Percentiles rank a stretch among this genome's conserved stretches.
These are phyloP conservation scores for Dioscorea alata DNA, from an alignment of 106 monocot species.

Conservation along the genomic window DNA sequence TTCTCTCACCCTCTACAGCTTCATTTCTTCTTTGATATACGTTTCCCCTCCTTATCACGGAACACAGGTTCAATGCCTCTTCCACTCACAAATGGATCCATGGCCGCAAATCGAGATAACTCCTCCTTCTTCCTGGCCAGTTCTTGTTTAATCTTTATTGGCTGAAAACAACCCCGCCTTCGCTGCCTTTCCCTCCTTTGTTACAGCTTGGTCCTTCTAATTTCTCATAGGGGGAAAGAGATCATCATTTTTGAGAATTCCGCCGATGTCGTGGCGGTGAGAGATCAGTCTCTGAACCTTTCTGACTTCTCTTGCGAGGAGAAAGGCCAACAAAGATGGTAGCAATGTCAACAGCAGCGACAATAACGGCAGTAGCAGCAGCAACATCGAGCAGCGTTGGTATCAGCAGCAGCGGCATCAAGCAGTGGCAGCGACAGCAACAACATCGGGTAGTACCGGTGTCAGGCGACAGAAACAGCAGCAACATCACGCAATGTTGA, in stretches of 20 bases:
- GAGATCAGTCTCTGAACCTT: background rate
- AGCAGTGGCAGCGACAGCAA: too few relatives aligned
- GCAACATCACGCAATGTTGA: too few relatives aligned
- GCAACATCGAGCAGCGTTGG: too few relatives aligned
- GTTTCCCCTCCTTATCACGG: slow-evolving; percentile 70
- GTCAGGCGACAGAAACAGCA: too few relatives aligned
- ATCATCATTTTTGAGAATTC: background rate
- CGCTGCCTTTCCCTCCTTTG: slow-evolving; percentile 12
- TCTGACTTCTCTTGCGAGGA: slow-evolving; percentile 23
- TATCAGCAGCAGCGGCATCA: too few relatives aligned
- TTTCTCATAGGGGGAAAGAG: slow-evolving; percentile 25
- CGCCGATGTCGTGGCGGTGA: background rate
- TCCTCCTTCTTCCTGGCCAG: slow-evolving; percentile 48
- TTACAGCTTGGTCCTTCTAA: slow-evolving; percentile 8
- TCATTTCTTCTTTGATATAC: slow-evolving; percentile 26
- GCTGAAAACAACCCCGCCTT: slow-evolving; percentile 45
- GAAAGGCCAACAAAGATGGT: slow-evolving; percentile 30
- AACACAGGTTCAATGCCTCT: slow-evolving; percentile 64
- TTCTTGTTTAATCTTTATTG: slow-evolving; percentile 43
- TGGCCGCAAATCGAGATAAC: slow-evolving; percentile 40
- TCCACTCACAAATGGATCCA: slow-evolving; percentile 47
- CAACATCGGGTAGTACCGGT: too few relatives aligned
- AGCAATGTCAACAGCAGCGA: too few relatives aligned
- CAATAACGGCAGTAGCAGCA: too few relatives aligned
- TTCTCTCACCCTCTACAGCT: slow-evolving; percentile 30